Percentiles rank a stretch among this genome's conserved stretches.
These are phyloP conservation scores for Stachybotrys elegans DNA, from an alignment of 2,329 filamentous ascomycete species.

Conservation along the genomic window DNA sequence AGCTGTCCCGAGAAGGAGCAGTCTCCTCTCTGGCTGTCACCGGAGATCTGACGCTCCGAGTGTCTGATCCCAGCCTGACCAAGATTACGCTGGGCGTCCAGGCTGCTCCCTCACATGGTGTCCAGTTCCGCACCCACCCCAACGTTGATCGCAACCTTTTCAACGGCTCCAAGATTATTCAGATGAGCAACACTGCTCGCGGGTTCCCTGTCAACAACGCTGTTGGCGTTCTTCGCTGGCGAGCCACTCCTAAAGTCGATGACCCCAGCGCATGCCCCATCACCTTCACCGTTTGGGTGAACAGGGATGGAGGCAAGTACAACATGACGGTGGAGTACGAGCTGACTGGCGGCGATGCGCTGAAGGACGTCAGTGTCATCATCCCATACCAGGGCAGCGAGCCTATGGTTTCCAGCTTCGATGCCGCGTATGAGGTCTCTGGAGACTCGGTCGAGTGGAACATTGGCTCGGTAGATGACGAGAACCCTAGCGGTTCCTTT, in stretches of 20 bases:
- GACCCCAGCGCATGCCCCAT: slow-evolving; percentile 81
- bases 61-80: slow-evolving; percentile 81
- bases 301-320: slow-evolving; percentile 77
- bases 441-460: slow-evolving; percentile 93
- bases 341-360: slow-evolving; percentile 69
- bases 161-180: slow-evolving; percentile 75
- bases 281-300: slow-evolving; percentile 96
- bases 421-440: slow-evolving; percentile 88
- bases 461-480: slow-evolving; percentile 78
- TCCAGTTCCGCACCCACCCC: slow-evolving; percentile 90
- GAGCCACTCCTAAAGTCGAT: slow-evolving; percentile 74
- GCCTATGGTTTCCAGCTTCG: slow-evolving; percentile 85
- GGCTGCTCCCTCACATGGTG: slow-evolving; percentile 72
- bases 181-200: slow-evolving; percentile 81
- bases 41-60: slow-evolving; percentile 86
- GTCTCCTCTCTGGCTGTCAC: slow-evolving; percentile 84
- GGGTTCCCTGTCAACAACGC: slow-evolving; percentile 94
- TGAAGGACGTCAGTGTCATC: slow-evolving; percentile 80
- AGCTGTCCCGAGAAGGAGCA: slow-evolving; percentile 80
- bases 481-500: slow-evolving; percentile 79
- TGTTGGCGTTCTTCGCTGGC: slow-evolving; percentile 91
- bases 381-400: slow-evolving; percentile 85
- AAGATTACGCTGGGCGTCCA: slow-evolving; percentile 84
- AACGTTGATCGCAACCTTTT: slow-evolving; percentile 92
- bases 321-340: slow-evolving; percentile 96